Percentiles rank a stretch among this genome's conserved stretches.
phyloP scores from a whole-genome alignment of 2,329 filamentous ascomycete genomes.

The Clonostachys solani region DNA sequence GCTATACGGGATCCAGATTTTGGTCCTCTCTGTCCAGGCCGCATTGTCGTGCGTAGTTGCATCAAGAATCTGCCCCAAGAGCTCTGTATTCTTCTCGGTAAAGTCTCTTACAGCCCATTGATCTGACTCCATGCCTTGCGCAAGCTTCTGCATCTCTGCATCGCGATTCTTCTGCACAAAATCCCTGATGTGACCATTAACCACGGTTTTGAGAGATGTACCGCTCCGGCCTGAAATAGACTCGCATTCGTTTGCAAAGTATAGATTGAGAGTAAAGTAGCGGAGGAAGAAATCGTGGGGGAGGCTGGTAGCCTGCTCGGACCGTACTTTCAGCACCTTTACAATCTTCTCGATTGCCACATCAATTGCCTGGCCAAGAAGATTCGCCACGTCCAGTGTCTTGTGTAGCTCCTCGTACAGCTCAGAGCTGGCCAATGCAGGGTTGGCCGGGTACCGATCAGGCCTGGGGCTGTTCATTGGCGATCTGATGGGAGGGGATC shows the following conservation, averaged over 20 bases:
- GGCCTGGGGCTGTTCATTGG: constrained; percentile 47
- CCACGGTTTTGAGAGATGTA: constrained; percentile 69
- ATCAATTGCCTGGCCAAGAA: constrained; percentile 77
- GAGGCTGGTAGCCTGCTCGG: constrained; percentile 67
- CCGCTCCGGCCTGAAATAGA: constrained; percentile 77
- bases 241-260: constrained; percentile 85
- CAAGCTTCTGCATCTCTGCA: constrained; percentile 68
- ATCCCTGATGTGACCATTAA: constrained; percentile 78
- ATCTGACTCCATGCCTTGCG: constrained; percentile 74
- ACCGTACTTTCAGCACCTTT: constrained; percentile 72
- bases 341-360: constrained; percentile 73
- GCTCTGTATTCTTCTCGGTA: constrained; percentile 50
- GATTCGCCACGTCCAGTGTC: constrained; percentile 70
- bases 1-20: constrained; percentile 50
- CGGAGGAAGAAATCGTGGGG: constrained; percentile 69
- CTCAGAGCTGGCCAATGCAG: constrained; percentile 27
- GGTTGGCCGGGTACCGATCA: constrained; percentile 17
- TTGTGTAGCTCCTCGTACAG: constrained; percentile 74
- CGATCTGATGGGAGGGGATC: constrained; percentile 44
- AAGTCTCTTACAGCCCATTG: constrained; percentile 79
- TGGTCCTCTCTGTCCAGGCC: constrained; percentile 59
- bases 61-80: constrained; percentile 62
- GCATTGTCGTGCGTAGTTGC: constrained; percentile 67
- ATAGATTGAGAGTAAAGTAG: constrained; percentile 77
- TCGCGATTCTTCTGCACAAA: constrained; percentile 72